Evolutionary conservation across 805 yeast species (phyloP).

Genomic region (Kodamaea fukazawae): DNA sequence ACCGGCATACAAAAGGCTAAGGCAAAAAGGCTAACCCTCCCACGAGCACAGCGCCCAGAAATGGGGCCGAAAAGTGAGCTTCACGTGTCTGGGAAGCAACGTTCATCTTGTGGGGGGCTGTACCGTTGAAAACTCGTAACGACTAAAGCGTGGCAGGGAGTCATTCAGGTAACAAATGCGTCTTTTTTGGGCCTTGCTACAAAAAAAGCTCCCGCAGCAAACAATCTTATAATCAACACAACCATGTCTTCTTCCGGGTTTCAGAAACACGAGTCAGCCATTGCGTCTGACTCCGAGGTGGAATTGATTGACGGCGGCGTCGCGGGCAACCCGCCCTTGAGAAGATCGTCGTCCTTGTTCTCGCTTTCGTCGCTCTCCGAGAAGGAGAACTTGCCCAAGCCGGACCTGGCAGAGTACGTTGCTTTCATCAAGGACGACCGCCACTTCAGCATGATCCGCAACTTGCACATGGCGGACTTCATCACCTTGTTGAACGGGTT

Average conservation of each 20-base stretch:
- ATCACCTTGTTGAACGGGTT: slow-evolving; percentile 93
- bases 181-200: too few relatives aligned
- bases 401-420: slow-evolving; percentile 71
- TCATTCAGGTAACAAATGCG: too few relatives aligned
- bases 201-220: not conserved
- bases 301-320: slow-evolving; percentile 22
- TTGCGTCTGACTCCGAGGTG: slow-evolving; percentile 36
- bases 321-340: slow-evolving; percentile 31
- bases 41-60: too few relatives aligned
- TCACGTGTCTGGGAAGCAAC: too few relatives aligned
- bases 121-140: too few relatives aligned
- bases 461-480: slow-evolving; percentile 92
- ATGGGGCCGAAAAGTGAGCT: too few relatives aligned
- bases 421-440: slow-evolving; percentile 80
- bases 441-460: slow-evolving; percentile 82
- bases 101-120: too few relatives aligned
- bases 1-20: too few relatives aligned
- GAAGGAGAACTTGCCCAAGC: slow-evolving; percentile 61
- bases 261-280: slow-evolving; percentile 32
- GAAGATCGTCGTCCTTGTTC: slow-evolving; percentile 54
- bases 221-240: not conserved
- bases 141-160: too few relatives aligned
- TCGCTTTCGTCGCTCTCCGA: slow-evolving; percentile 44
- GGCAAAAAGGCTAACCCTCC: too few relatives aligned
- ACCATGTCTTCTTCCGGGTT: slow-evolving; percentile 22